Conservation (phyloP, 2,329 filamentous ascomycete species). For the Colletotrichum simmondsii region DNA sequence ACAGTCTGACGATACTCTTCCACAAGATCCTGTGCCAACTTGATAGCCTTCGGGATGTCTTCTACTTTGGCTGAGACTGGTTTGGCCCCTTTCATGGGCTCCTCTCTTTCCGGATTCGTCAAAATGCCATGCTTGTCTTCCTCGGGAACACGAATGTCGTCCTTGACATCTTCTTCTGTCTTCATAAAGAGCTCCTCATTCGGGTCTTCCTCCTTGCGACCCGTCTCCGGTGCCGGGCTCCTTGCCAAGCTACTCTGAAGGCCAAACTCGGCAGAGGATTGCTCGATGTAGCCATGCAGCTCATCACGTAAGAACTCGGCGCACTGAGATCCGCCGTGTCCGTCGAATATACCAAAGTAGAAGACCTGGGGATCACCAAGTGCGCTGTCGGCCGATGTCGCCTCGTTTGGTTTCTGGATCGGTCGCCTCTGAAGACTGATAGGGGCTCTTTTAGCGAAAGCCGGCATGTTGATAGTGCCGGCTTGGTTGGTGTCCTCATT, state of each 20-base stretch:
- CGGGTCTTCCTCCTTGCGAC: conserved; percentile 43
- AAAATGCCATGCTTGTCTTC: conserved; percentile 45
- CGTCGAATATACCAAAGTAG: conserved; percentile 97
- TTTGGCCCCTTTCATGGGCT: conserved; percentile 49
- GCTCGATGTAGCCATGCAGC: conserved; percentile 89
- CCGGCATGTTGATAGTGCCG: conserved; percentile 90
- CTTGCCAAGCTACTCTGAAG: conserved; percentile 78
- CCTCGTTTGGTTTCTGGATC: conserved; percentile 65
- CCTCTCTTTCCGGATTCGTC: conserved; percentile 48
- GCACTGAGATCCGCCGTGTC: conserved; percentile 91
- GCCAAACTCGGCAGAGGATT: conserved; percentile 80
- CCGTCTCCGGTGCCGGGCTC: conserved; percentile 41
- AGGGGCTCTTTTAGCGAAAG: conserved; percentile 87
- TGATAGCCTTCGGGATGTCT: conserved; percentile 70
- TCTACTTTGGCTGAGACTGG: conserved; percentile 62
- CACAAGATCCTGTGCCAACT: conserved; percentile 78
- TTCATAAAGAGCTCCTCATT: conserved; percentile 59
- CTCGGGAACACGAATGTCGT: conserved; percentile 48
- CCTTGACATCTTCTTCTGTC: conserved; percentile 56
- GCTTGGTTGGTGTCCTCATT: conserved; percentile 97
- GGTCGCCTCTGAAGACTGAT: conserved; percentile 63
- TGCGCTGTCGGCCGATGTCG: conserved; percentile 78
- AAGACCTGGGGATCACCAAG: conserved; percentile 95
- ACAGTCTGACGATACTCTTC: conserved; percentile 84
- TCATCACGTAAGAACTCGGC: conserved; percentile 86